Evolutionary conservation across 208 protist genomes (phyloP).

Genomic region (Crithidia fasciculata): DNA sequence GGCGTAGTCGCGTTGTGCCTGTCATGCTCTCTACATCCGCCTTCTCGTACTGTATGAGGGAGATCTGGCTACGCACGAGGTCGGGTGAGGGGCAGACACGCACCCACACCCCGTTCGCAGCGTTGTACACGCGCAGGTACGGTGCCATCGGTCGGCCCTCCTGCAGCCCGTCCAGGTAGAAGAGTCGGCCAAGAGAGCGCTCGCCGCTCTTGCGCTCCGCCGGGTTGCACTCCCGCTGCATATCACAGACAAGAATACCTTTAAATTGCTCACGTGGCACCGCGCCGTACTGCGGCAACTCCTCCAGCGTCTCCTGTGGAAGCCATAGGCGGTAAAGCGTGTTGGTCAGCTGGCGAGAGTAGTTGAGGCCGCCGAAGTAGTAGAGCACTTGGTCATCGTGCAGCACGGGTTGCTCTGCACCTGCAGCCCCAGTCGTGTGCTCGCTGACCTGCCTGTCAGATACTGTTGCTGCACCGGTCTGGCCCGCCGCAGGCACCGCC

Average conservation of each 20-base stretch:
- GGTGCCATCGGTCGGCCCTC: slow-evolving; percentile 47
- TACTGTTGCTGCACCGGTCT: too few species aligned
- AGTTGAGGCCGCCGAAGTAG: slow-evolving; percentile 57
- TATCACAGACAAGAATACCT: slow-evolving; percentile 48
- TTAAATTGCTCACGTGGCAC: slow-evolving; percentile 59
- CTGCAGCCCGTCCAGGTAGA: slow-evolving; percentile 64
- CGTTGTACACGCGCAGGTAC: slow-evolving; percentile 47
- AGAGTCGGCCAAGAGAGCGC: slow-evolving; percentile 35
- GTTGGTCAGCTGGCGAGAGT: slow-evolving; percentile 40
- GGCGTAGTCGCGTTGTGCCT: slow-evolving; percentile 15
- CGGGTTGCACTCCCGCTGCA: slow-evolving; percentile 40
- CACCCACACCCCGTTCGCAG: slow-evolving; percentile 47
- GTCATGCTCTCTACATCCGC: background rate
- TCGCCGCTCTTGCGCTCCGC: slow-evolving; percentile 24
- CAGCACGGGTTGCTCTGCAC: background rate
- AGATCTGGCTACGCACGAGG: slow-evolving; percentile 51
- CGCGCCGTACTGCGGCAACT: slow-evolving; percentile 54
- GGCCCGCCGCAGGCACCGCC: background rate
- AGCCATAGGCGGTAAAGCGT: slow-evolving; percentile 50
- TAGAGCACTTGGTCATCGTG: slow-evolving; percentile 35
- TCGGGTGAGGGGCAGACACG: slow-evolving; percentile 49
- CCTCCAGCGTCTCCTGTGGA: slow-evolving; percentile 38
- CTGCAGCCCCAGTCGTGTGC: too few species aligned
- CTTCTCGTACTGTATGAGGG: slow-evolving; percentile 27
- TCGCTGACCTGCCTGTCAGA: too few species aligned